A percentile compares a stretch with the other conserved stretches of the same genome.
Evolutionary conservation across 2,329 filamentous ascomycete species (phyloP).

Genomic region (Thyridium curvatum): DNA sequence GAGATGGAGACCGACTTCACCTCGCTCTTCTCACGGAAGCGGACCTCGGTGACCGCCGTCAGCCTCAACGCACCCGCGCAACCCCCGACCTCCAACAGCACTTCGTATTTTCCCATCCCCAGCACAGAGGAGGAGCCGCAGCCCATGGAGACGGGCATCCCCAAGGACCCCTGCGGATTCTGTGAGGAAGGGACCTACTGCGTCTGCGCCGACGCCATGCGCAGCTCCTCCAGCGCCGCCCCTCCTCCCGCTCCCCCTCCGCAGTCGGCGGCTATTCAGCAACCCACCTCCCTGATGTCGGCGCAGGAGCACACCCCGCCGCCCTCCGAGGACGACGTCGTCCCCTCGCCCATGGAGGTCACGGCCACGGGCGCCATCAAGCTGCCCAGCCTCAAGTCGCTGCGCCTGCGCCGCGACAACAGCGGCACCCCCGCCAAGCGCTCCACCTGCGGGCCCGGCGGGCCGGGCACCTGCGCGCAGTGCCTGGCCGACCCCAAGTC

Average conservation of each 20-base stretch:
- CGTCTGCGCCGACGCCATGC: conserved; percentile 41
- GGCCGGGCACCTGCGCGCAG: conserved; percentile 73
- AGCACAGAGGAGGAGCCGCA: no score
- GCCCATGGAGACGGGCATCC: conserved; percentile 12
- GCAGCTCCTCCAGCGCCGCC: conserved; percentile 35
- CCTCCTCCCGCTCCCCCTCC: conserved; percentile 6
- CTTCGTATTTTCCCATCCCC: no score
- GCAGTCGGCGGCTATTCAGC: conserved; percentile 16
- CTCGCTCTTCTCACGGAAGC: conserved; percentile 49
- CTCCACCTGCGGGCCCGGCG: conserved; percentile 53
- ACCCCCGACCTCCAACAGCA: conserved; percentile 16
- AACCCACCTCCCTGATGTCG: conserved; percentile 13
- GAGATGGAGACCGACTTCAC: conserved; percentile 71
- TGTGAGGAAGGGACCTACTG: conserved; percentile 78
- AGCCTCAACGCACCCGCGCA: conserved; percentile 11
- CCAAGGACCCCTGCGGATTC: conserved; percentile 71
- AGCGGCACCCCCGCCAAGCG: conserved; percentile 18
- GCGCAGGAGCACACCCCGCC: conserved; percentile 51
- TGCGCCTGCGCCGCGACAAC: conserved; percentile 20
- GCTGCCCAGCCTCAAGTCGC: conserved; percentile 37
- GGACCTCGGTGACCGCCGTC: conserved; percentile 14
- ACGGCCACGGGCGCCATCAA: conserved; percentile 56
- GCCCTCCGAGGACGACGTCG: conserved; percentile 54
- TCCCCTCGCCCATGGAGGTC: conserved; percentile 51
- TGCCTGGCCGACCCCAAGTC: conserved; percentile 73